Percentiles rank a stretch among this genome's conserved stretches.
Conservation (phyloP, 2,329 filamentous ascomycete genomes). For the Macrophomina tecta region DNA sequence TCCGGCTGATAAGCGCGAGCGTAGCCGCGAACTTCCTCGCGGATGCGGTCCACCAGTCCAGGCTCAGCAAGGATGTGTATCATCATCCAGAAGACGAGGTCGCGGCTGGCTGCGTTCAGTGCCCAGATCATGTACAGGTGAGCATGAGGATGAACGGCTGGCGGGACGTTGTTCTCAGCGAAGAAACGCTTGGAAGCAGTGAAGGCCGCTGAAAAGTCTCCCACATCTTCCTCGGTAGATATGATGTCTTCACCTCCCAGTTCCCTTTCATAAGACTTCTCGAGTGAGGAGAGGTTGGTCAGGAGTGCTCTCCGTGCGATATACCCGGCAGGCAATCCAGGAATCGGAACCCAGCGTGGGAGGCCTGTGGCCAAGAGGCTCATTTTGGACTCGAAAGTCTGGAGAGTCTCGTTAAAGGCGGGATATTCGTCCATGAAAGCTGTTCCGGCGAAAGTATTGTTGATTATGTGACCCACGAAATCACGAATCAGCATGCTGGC, state of each 20-base stretch:
- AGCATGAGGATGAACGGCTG: slow-evolving; percentile 39
- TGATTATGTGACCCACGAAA: slow-evolving; percentile 60
- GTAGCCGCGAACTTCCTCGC: slow-evolving; percentile 43
- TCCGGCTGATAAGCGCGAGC: slow-evolving; percentile 37
- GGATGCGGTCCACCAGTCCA: slow-evolving; percentile 37
- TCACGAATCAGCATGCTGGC: slow-evolving; percentile 56
- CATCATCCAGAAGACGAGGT: slow-evolving; percentile 51
- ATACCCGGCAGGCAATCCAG: slow-evolving; percentile 56
- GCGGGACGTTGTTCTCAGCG: slow-evolving; percentile 7
- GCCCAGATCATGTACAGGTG: slow-evolving; percentile 63
- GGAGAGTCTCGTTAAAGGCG: slow-evolving; percentile 61
- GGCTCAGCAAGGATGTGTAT: slow-evolving; percentile 39
- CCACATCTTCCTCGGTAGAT: slow-evolving; percentile 39
- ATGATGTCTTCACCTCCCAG: slow-evolving; percentile 36
- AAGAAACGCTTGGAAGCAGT: slow-evolving; percentile 35
- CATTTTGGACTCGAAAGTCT: slow-evolving; percentile 61
- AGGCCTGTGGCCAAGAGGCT: slow-evolving; percentile 61
- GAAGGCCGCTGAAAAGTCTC: slow-evolving; percentile 42
- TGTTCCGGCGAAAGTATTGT: slow-evolving; percentile 59
- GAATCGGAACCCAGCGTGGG: slow-evolving; percentile 62
- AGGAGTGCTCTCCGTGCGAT: slow-evolving; percentile 42
- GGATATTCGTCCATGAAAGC: slow-evolving; percentile 60
- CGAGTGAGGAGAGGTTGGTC: slow-evolving; percentile 35
- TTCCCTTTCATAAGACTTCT: slow-evolving; percentile 40
- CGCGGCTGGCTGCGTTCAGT: slow-evolving; percentile 55